phyloP scores from a whole-genome alignment of 805 yeast genomes.

The Wickerhamiella spandovensis region DNA sequence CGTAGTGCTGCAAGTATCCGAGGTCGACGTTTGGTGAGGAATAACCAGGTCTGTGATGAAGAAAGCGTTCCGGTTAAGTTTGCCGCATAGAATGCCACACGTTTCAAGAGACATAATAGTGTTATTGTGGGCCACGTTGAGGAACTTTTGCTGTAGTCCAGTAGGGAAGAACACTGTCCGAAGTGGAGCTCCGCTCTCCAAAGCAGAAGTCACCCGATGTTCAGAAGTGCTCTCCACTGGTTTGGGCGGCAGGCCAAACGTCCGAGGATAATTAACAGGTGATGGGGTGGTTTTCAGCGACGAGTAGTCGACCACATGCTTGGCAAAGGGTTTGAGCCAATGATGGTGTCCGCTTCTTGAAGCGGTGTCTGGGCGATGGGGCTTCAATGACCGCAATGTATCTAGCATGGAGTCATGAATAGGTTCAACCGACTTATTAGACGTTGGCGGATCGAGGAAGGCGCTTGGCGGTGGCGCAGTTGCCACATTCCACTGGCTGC shows the following conservation, averaged over 20 bases:
- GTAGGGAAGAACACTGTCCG: constrained; percentile 40
- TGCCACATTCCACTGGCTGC: neutral
- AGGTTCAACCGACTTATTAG: neutral
- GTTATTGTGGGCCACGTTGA: constrained; percentile 35
- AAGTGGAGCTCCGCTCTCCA: constrained; percentile 16
- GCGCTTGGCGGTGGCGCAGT: neutral
- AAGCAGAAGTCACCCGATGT: neutral
- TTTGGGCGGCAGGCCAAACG: neutral
- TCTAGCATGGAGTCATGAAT: neutral
- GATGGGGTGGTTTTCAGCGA: neutral
- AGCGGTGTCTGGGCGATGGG: neutral
- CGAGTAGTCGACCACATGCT: neutral
- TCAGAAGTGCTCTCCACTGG: neutral
- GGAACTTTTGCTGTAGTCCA: constrained; percentile 31
- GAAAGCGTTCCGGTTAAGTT: constrained; percentile 45
- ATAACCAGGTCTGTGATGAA: constrained; percentile 48
- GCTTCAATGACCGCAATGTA: neutral
- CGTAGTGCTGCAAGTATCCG: constrained; percentile 48
- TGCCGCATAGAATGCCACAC: constrained; percentile 56
- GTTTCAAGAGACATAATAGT: constrained; percentile 43
- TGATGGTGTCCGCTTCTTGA: neutral
- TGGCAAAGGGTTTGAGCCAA: neutral
- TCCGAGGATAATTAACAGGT: neutral
- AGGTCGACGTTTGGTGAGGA: constrained; percentile 50
- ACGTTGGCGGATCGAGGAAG: neutral